Evolutionary conservation across 371 early-diverging fungal species (phyloP), one percentile per base, ranked within the genome.

Genomic region (Saksenaea oblongispora): DNA sequence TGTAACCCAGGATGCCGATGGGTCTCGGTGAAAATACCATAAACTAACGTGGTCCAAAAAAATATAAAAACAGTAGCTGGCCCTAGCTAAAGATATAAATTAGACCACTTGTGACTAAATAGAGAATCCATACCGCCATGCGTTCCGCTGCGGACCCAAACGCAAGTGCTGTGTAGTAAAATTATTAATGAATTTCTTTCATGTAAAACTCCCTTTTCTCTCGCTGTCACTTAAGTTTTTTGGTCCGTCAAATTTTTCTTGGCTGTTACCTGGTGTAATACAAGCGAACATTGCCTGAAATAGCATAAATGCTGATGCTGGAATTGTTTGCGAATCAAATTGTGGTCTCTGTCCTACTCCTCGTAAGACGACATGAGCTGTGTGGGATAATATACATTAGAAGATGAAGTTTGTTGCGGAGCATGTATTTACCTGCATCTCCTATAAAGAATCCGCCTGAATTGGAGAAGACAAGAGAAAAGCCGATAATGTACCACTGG

Each of bases 71-170:
- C 65, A 51, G 91, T 85, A 11, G 89, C 75, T 11, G 95, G 95
- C 59, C 91, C 73, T 54, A 93, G 70, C 72, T 71, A 61, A 37
- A 60, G 18, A 36, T 41, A 34, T 24, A 54, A 28, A n/a, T 24
- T 55, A 17, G 36, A 14, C 41, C 8, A 7, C 15, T 2, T 14
- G 9, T 11, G 24, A 34, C 26, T 18, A 14, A 13, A 35, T 34
- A 28, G 26, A 17, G 54, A 31, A 14, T 13, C 31, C 72, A 58
- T 69, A 75, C 79, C 24, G 93, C 85, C 81, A 91, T 86, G 28
- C 93, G 87, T 75, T 93, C 95, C 24, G 93, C 94, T 18, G 91
- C 87, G 24, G 92, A 90, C 35, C 95, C 95, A 58, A 93, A 88
- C 9, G 91, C 89, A 47, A 95, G 79, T 0, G 92, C 94, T 34